Evolutionary conservation across 352 stramenopile species (phyloP).

Genomic region (Thalassiosira sp.): DNA sequence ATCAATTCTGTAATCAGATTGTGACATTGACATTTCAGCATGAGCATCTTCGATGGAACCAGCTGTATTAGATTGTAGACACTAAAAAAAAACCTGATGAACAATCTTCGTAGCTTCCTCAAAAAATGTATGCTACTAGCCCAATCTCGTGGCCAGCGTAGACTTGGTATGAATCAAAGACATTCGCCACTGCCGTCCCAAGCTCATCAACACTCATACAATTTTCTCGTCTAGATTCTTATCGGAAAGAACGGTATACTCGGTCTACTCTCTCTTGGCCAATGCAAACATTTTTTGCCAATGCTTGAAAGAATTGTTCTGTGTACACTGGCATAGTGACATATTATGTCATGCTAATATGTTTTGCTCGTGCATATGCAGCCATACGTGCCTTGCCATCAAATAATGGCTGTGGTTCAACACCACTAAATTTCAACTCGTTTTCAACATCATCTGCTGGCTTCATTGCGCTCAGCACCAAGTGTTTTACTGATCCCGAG

Average conservation of each 20-base stretch:
- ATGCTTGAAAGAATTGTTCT: slow-evolving; percentile 48
- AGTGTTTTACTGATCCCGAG: slow-evolving; percentile 42
- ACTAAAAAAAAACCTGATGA: slow-evolving; percentile 33
- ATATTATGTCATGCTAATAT: slow-evolving; percentile 60
- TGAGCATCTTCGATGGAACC: slow-evolving; percentile 27
- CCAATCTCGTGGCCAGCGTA: slow-evolving; percentile 72
- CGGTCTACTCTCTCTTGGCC: slow-evolving; percentile 13
- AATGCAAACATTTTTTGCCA: slow-evolving; percentile 28
- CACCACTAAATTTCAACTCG: slow-evolving; percentile 22
- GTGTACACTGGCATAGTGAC: slow-evolving; percentile 64
- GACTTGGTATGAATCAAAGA: slow-evolving; percentile 67
- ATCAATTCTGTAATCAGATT: slow-evolving; percentile 42
- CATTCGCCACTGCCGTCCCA: slow-evolving; percentile 58
- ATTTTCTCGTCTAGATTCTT: slow-evolving; percentile 1
- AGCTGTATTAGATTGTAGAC: slow-evolving; percentile 4
- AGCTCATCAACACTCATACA: slow-evolving; percentile 68
- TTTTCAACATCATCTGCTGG: slow-evolving; percentile 41
- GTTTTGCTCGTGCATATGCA: slow-evolving; percentile 65
- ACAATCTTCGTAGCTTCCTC: slow-evolving; percentile 50
- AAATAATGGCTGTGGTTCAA: slow-evolving; percentile 19
- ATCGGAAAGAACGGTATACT: too few relatives aligned
- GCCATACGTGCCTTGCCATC: slow-evolving; percentile 52
- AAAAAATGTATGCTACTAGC: slow-evolving; percentile 57
- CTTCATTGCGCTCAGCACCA: slow-evolving; percentile 64
- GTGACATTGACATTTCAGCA: slow-evolving; percentile 9